phyloP scores from a whole-genome alignment of 2,329 filamentous ascomycete genomes.

The Lachnellula subtilissima region DNA sequence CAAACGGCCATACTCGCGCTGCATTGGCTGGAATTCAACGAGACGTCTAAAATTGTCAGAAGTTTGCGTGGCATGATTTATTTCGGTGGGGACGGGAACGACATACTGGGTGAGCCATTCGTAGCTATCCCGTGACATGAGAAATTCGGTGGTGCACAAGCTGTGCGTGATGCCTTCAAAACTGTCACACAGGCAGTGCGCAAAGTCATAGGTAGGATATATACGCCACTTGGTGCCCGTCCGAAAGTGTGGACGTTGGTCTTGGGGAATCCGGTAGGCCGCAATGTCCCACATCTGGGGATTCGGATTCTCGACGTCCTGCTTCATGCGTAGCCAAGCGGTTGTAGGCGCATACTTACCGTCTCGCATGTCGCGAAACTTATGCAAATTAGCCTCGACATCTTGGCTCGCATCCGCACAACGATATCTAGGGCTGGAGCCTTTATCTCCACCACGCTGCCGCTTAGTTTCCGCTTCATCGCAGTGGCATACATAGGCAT shows the following conservation, averaged over 20 bases:
- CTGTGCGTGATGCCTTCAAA: conserved; percentile 87
- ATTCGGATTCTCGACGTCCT: conserved; percentile 72
- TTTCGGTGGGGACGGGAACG: neutral
- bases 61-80: neutral
- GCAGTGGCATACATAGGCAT: conserved; percentile 80
- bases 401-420: conserved; percentile 72
- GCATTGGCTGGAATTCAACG: conserved; percentile 83
- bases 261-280: conserved; percentile 75
- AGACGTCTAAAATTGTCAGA: conserved; percentile 56
- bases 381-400: conserved; percentile 41
- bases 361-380: conserved; percentile 84
- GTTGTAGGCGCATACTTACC: conserved; percentile 79
- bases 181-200: conserved; percentile 84
- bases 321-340: conserved; percentile 85
- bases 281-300: conserved; percentile 93
- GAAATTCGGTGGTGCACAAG: conserved; percentile 85
- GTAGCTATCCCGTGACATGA: conserved; percentile 75
- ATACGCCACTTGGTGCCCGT: conserved; percentile 81
- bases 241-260: conserved; percentile 59
- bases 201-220: conserved; percentile 89
- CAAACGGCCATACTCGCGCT: conserved; percentile 72
- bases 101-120: conserved; percentile 57
- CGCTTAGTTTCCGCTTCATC: conserved; percentile 71
- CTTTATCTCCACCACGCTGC: conserved; percentile 67
- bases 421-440: conserved; percentile 61